A percentile compares a stretch with the other conserved stretches of the same genome.
These are phyloP conservation scores for Bombardia bombarda DNA, from an alignment of 495 filamentous ascomycete genomes.

Conservation along the genomic window DNA sequence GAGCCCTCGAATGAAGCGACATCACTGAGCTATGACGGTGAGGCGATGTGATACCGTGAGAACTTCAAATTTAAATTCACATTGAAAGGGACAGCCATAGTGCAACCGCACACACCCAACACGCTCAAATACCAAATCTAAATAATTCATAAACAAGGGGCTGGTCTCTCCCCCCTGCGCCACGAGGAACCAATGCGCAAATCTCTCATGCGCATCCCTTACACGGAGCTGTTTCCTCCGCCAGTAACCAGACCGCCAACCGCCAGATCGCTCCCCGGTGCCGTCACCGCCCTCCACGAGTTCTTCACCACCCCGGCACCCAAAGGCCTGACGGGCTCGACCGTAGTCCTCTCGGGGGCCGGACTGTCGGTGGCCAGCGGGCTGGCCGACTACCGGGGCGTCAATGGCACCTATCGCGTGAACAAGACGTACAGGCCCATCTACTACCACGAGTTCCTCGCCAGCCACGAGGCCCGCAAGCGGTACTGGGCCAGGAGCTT, in stretches of 20 bases:
- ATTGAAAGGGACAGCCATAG: too few relatives aligned
- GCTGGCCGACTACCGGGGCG: constrained; percentile 85
- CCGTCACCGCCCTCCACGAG: constrained; percentile 62
- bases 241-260: constrained; percentile 64
- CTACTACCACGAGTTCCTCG: constrained; percentile 82
- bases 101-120: too few relatives aligned
- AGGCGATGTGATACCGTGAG: too few relatives aligned
- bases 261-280: constrained; percentile 61
- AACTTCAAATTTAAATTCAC: too few relatives aligned
- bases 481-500: constrained; percentile 95
- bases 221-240: constrained; percentile 73
- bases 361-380: constrained; percentile 92
- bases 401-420: constrained; percentile 82
- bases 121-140: too few relatives aligned
- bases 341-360: constrained; percentile 80
- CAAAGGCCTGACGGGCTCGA: constrained; percentile 33
- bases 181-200: constrained; percentile 10
- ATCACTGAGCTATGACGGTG: too few relatives aligned
- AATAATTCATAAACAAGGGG: too few relatives aligned
- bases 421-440: constrained; percentile 87
- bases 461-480: constrained; percentile 79
- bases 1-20: too few relatives aligned
- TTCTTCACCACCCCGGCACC: constrained; percentile 61
- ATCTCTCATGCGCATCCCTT: constrained; percentile 75
- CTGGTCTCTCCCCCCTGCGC: background rate